Conservation (phyloP, 164 flowering plant species). For the Magnolia sinica region DNA sequence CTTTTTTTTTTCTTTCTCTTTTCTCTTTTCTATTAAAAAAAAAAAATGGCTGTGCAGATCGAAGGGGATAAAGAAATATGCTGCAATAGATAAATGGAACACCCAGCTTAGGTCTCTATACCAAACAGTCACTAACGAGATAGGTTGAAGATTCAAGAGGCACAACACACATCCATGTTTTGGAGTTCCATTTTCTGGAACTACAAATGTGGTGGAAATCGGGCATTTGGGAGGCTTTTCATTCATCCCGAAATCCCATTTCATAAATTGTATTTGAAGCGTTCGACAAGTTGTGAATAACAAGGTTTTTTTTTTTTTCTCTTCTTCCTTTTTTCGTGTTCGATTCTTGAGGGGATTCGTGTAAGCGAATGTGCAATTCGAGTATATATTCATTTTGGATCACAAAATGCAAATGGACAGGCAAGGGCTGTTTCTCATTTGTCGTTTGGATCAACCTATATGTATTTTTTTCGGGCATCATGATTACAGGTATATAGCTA, state of each 20-base stretch:
- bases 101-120: conserved; percentile 78
- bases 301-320: not conserved
- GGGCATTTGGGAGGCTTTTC: not conserved
- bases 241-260: not conserved
- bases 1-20: no score
- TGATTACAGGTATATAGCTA: no score
- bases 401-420: not conserved
- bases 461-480: no score
- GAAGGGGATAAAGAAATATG: conserved; percentile 88
- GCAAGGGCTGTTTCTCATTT: not conserved
- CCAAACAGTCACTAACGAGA: conserved; percentile 69
- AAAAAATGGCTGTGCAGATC: conserved; percentile 45
- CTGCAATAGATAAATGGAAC: conserved; percentile 98
- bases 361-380: not conserved
- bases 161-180: no score
- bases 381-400: no score
- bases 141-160: conserved; percentile 32
- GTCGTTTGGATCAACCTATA: no score
- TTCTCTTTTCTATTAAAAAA: no score
- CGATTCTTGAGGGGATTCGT: not conserved
- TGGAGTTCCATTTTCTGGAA: not conserved
- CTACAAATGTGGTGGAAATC: not conserved
- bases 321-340: no score
- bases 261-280: not conserved
- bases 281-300: conserved; percentile 12